These are phyloP conservation scores for Pleurotus eryngii DNA, from an alignment of 768 basidiomycete genomes.

Conservation along the genomic window DNA sequence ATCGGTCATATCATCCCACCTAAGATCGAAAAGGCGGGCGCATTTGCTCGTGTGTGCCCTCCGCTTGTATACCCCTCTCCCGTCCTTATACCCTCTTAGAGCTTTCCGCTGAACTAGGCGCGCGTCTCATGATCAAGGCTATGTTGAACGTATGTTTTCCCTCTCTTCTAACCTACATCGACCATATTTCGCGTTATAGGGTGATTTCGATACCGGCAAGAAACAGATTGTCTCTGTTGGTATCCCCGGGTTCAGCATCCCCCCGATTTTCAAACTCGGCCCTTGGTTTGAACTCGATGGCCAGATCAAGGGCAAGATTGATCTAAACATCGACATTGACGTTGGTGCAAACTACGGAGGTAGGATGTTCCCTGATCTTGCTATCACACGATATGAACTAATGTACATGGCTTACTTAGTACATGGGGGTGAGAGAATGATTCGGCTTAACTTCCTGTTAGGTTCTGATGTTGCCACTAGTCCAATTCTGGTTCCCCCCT, in stretches of 20 bases:
- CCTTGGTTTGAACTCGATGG: conserved; percentile 6
- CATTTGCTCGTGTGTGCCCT: background rate
- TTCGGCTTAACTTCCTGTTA: too few relatives aligned
- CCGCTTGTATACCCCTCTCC: too few relatives aligned
- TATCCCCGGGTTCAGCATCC: conserved; percentile 4
- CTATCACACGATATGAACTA: background rate
- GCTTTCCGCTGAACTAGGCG: background rate
- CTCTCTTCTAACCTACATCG: background rate
- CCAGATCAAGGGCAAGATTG: background rate
- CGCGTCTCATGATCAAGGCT: conserved; percentile 1
- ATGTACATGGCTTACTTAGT: background rate
- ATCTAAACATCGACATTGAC: conserved; percentile 3
- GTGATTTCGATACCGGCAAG: conserved; percentile 4
- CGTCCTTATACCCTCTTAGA: background rate
- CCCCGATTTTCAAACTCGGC: background rate
- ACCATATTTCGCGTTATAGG: background rate
- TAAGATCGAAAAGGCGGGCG: background rate
- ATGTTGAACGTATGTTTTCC: background rate
- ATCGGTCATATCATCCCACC: conserved; percentile 6
- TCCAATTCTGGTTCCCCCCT: conserved; percentile 5
- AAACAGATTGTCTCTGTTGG: conserved; percentile 1
- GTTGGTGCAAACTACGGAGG: background rate
- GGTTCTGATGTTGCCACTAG: background rate
- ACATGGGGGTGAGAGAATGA: background rate
- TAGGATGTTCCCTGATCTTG: background rate